phyloP scores from a whole-genome alignment of 805 yeast genomes.

The Blastobotrys robertii region DNA sequence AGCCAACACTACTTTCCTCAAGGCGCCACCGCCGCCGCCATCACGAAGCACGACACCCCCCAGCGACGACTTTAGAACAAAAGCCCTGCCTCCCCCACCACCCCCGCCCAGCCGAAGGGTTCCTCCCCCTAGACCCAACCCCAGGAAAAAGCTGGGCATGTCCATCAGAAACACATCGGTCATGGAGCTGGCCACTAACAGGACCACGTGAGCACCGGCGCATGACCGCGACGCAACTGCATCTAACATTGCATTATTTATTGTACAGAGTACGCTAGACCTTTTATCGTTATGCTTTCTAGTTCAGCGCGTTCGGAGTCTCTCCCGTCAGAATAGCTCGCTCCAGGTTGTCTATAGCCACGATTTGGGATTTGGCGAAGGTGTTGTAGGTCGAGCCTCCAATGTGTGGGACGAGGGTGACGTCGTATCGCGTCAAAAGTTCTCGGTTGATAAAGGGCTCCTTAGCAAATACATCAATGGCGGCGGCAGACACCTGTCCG shows the following conservation, averaged over 20 bases:
- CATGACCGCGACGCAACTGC: too few species aligned
- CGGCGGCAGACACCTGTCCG: constrained; percentile 56
- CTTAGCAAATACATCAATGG: constrained; percentile 59
- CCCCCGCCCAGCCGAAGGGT: constrained; percentile 9
- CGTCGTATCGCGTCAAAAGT: constrained; percentile 48
- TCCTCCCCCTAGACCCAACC: constrained; percentile 3
- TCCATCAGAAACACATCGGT: constrained; percentile 5
- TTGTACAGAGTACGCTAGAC: constrained; percentile 2
- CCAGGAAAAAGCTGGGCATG: constrained; percentile 9
- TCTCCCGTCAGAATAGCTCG: background rate
- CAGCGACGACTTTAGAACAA: too few species aligned
- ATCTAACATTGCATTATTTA: constrained; percentile 2
- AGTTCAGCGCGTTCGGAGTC: background rate
- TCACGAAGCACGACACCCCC: too few species aligned
- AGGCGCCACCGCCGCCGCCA: too few species aligned
- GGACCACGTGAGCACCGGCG: too few species aligned
- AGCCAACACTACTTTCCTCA: background rate
- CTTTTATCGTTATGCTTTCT: background rate
- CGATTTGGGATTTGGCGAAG: background rate
- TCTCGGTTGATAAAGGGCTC: constrained; percentile 50
- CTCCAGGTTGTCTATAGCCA: constrained; percentile 1
- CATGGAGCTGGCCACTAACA: background rate
- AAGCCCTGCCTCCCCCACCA: constrained; percentile 9
- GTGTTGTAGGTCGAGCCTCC: constrained; percentile 48
- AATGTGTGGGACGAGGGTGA: constrained; percentile 58